phyloP scores from a whole-genome alignment of 2,329 filamentous ascomycete genomes.

The Fusarium burgessii region DNA sequence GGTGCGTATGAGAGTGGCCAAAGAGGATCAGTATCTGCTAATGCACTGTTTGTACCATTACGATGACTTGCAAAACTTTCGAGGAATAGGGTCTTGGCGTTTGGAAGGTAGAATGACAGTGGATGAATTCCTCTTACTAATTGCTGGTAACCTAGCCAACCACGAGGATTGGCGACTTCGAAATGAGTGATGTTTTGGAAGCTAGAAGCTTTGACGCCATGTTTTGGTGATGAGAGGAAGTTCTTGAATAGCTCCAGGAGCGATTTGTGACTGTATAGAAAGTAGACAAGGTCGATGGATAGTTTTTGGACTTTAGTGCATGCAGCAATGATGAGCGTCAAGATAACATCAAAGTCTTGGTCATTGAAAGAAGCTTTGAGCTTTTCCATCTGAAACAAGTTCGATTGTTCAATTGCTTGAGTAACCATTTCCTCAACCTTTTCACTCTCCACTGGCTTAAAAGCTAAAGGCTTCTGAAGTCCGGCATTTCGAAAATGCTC shows the following conservation, averaged over 20 bases:
- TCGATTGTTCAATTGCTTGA: background rate
- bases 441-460: background rate
- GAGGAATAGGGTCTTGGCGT: background rate
- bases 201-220: fast-evolving
- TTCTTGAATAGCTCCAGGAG: background rate
- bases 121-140: background rate
- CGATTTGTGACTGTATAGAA: background rate
- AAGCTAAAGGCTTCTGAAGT: background rate
- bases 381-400: background rate
- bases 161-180: background rate
- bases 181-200: background rate
- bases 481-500: background rate
- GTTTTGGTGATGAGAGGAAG: fast-evolving
- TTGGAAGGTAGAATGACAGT: background rate
- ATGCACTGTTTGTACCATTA: fast-evolving
- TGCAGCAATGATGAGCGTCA: background rate
- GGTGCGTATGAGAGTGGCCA: background rate
- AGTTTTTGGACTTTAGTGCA: background rate
- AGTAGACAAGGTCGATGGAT: background rate
- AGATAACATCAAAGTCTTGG: background rate
- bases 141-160: background rate
- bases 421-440: fast-evolving
- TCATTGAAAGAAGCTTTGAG: fast-evolving
- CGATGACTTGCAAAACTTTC: background rate
- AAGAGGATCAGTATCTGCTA: background rate